A percentile compares a stretch with the other conserved stretches of the same genome.
Evolutionary conservation across 768 basidiomycete genomes (phyloP).

Genomic region (Lactarius trivialis): DNA sequence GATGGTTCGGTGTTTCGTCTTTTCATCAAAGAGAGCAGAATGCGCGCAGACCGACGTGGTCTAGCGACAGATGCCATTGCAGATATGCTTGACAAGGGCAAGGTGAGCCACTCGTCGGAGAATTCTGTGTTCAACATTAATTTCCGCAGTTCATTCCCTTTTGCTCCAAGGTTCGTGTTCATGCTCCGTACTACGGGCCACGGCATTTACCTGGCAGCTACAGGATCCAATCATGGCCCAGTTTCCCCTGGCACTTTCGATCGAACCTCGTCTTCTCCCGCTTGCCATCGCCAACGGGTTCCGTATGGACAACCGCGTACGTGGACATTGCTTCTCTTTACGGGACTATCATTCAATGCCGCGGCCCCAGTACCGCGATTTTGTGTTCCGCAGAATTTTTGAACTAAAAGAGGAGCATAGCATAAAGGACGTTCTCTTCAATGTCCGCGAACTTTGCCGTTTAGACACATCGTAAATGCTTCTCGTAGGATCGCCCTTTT

Average conservation of each 20-base stretch:
- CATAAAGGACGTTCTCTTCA: constrained; percentile 56
- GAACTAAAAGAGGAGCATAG: constrained; percentile 54
- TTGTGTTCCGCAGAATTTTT: constrained; percentile 85
- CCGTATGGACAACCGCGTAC: constrained; percentile 69
- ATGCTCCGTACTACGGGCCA: not conserved
- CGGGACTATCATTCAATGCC: not conserved
- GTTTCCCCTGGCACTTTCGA: constrained; percentile 68
- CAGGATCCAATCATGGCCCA: constrained; percentile 76
- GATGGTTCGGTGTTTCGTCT: constrained; percentile 59
- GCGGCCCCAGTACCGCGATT: constrained; percentile 61
- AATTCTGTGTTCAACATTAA: not conserved
- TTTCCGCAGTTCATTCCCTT: constrained; percentile 67
- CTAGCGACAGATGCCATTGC: constrained; percentile 59
- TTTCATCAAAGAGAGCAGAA: constrained; percentile 65
- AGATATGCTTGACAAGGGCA: constrained; percentile 63
- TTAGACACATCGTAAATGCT: constrained; percentile 56
- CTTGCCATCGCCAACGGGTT: constrained; percentile 70
- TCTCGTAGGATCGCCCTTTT: constrained; percentile 2
- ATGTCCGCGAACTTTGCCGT: constrained; percentile 65
- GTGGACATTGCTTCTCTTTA: constrained; percentile 13
- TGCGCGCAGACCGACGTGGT: constrained; percentile 50
- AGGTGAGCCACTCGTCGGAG: constrained; percentile 38
- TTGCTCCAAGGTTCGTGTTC: constrained; percentile 48
- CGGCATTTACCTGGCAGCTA: constrained; percentile 1
- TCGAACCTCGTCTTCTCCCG: constrained; percentile 70